Percentiles rank a stretch among this genome's conserved stretches.
phyloP scores from a whole-genome alignment of 2,329 filamentous ascomycete genomes.

The Chaetomium sp. region DNA sequence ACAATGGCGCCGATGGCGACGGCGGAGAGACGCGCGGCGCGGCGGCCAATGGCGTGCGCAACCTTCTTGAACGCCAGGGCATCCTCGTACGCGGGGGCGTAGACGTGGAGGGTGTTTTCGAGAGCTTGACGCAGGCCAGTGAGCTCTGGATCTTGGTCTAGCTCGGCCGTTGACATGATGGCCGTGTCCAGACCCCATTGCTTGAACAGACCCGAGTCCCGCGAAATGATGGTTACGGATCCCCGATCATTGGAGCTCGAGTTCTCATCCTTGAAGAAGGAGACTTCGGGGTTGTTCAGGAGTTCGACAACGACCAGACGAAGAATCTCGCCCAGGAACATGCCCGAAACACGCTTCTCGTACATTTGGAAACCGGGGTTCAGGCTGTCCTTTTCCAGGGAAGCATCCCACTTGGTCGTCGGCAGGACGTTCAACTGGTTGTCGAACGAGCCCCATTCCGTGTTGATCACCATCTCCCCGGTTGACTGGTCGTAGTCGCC shows the following conservation, averaged over 20 bases:
- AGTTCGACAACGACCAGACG: constrained; percentile 69
- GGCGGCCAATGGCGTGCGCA: constrained; percentile 75
- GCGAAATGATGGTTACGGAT: constrained; percentile 63
- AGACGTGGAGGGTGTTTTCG: constrained; percentile 65
- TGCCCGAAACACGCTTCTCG: constrained; percentile 95
- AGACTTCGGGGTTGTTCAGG: constrained; percentile 57
- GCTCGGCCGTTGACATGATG: constrained; percentile 80
- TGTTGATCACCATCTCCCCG: constrained; percentile 95
- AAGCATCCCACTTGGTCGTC: constrained; percentile 72
- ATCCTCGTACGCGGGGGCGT: constrained; percentile 72
- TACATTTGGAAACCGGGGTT: constrained; percentile 98
- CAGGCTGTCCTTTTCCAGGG: constrained; percentile 70
- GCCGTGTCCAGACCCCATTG: constrained; percentile 89
- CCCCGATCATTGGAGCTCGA: constrained; percentile 62
- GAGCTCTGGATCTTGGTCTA: constrained; percentile 67
- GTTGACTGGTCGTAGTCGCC: constrained; percentile 72
- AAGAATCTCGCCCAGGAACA: constrained; percentile 95
- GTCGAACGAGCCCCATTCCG: constrained; percentile 97
- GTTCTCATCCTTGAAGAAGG: constrained; percentile 71
- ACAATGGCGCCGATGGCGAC: constrained; percentile 82
- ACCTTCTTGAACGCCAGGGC: constrained; percentile 82
- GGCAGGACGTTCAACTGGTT: constrained; percentile 86
- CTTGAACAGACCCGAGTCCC: constrained; percentile 61
- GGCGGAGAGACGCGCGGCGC: constrained; percentile 80
- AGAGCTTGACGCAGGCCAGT: constrained; percentile 70